Evolutionary conservation across 129 eudicot genomes (phyloP).

Genomic region (Kitagawia praeruptora): DNA sequence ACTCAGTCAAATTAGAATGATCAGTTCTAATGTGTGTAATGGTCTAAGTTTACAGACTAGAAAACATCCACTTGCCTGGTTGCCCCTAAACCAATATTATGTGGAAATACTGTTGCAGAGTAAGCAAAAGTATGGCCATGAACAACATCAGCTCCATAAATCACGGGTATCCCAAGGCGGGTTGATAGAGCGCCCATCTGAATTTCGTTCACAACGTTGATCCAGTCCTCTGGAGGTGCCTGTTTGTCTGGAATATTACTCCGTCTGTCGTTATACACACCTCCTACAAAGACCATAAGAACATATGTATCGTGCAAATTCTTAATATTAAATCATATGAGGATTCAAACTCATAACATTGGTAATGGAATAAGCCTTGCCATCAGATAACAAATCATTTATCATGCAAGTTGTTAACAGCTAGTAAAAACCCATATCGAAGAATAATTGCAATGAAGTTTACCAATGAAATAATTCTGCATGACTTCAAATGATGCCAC

Average conservation of each 20-base stretch:
- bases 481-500: constrained; percentile 1
- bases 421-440: not conserved
- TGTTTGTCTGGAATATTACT: not conserved
- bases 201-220: not conserved
- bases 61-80: constrained; percentile 1
- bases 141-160: not conserved
- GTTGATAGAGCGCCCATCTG: not conserved
- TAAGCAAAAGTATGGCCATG: not conserved
- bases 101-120: not conserved
- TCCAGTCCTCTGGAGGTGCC: not conserved
- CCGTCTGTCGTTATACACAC: not conserved
- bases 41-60: not conserved
- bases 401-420: not conserved
- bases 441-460: not conserved
- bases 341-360: not conserved
- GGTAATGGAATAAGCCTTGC: not conserved
- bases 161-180: not conserved
- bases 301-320: not conserved
- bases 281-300: not conserved
- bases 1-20: not conserved
- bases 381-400: not conserved
- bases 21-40: too few relatives aligned
- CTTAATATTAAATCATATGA: not conserved
- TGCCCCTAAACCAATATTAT: not conserved
- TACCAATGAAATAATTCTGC: not conserved